phyloP scores from a whole-genome alignment of 441 rosid species.

The Flueggea neowawraea region DNA sequence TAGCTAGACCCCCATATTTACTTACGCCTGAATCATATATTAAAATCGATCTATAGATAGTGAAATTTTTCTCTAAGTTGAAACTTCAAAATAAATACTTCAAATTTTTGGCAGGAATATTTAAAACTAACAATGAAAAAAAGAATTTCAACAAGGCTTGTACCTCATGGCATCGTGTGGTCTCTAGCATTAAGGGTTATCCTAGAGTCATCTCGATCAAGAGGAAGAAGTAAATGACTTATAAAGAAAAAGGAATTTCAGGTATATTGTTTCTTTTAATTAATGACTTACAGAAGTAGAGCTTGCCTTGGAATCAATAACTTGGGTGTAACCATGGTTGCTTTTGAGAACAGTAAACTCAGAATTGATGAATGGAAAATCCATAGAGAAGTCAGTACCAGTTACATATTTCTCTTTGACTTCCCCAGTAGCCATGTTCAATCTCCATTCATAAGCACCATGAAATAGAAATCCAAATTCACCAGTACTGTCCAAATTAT shows the following conservation, averaged over 20 bases:
- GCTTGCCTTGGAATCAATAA: slow-evolving; percentile 32
- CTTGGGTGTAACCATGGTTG: slow-evolving; percentile 35
- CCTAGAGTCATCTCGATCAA: too few relatives aligned
- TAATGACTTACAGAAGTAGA: slow-evolving; percentile 13
- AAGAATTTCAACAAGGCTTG: too few relatives aligned
- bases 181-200: too few relatives aligned
- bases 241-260: too few relatives aligned
- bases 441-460: slow-evolving; percentile 43
- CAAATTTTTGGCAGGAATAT: too few relatives aligned
- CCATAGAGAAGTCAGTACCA: slow-evolving; percentile 31
- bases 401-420: slow-evolving; percentile 28
- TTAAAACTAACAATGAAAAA: too few relatives aligned
- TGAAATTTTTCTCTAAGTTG: too few relatives aligned
- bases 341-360: slow-evolving; percentile 22
- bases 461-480: slow-evolving; percentile 17
- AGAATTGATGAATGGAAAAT: slow-evolving; percentile 31
- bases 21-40: slow-evolving; percentile 22
- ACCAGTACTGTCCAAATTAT: not conserved
- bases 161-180: too few relatives aligned
- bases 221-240: too few relatives aligned
- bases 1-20: slow-evolving; percentile 49
- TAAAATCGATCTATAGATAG: too few relatives aligned
- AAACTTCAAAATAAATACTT: too few relatives aligned
- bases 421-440: slow-evolving; percentile 31
- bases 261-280: too few relatives aligned